These are phyloP conservation scores for Rhododendron henanense DNA, from an alignment of 148 eudicot species.

Conservation along the genomic window DNA sequence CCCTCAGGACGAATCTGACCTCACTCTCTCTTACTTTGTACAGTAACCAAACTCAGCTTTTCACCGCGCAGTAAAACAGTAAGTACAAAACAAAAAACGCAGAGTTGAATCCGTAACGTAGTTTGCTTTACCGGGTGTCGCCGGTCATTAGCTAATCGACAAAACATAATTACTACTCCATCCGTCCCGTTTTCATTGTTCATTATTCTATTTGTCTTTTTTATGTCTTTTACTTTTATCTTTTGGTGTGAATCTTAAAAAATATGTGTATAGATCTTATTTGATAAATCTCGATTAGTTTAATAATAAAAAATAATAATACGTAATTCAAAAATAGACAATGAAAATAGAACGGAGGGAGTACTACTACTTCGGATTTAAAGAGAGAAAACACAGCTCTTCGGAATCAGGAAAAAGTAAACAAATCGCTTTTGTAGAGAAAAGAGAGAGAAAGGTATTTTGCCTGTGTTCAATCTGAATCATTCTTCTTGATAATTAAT, in stretches of 20 bases:
- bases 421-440: neutral
- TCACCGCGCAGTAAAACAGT: neutral
- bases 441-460: neutral
- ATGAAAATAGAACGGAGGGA: no score
- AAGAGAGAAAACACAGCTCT: neutral
- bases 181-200: no score
- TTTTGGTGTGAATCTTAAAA: no score
- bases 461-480: no score
- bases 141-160: constrained; percentile 10
- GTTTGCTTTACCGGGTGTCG: neutral
- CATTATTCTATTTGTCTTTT: no score
- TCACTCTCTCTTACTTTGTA: neutral
- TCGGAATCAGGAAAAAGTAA: neutral
- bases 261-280: no score
- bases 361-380: neutral
- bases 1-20: constrained; percentile 1
- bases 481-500: no score
- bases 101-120: neutral
- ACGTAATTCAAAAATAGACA: no score
- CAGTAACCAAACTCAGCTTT: neutral
- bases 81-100: neutral
- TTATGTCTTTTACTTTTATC: no score
- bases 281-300: no score
- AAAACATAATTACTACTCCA: neutral
- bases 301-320: no score